phyloP scores from a whole-genome alignment of 179 eudicot genomes.

The Pouteria campechiana region DNA sequence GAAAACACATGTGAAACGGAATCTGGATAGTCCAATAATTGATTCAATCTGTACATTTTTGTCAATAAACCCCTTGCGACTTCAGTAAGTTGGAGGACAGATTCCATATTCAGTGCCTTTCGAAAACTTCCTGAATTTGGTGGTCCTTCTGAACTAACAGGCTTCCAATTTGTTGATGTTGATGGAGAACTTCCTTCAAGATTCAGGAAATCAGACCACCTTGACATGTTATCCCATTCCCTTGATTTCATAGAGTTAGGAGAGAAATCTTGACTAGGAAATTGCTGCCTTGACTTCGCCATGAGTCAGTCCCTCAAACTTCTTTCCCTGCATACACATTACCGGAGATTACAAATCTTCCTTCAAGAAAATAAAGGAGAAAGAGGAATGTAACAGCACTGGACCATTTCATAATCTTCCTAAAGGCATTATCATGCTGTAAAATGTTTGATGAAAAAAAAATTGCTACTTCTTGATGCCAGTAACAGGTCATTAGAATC shows the following conservation, averaged over 20 bases:
- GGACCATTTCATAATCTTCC: no score
- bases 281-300: conserved; percentile 28
- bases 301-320: no score
- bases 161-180: conserved; percentile 34
- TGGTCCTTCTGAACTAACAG: conserved; percentile 44
- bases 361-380: no score
- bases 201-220: conserved; percentile 50
- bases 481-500: no score
- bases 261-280: conserved; percentile 26
- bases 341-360: no score
- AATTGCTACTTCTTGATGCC: no score
- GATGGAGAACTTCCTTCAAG: conserved; percentile 35
- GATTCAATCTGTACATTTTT: conserved; percentile 87
- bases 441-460: no score
- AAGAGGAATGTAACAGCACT: no score
- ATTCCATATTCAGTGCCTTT: conserved; percentile 88
- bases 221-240: conserved; percentile 38
- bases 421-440: no score
- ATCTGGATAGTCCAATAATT: conserved; percentile 87
- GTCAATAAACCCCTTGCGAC: conserved; percentile 96
- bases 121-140: conserved; percentile 45
- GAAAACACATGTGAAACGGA: conserved; percentile 57
- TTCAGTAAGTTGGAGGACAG: conserved; percentile 79
- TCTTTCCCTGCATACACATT: no score
- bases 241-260: conserved; percentile 30